Conservation (phyloP, 306 rosid genomes). For the Leucaena leucocephala region DNA sequence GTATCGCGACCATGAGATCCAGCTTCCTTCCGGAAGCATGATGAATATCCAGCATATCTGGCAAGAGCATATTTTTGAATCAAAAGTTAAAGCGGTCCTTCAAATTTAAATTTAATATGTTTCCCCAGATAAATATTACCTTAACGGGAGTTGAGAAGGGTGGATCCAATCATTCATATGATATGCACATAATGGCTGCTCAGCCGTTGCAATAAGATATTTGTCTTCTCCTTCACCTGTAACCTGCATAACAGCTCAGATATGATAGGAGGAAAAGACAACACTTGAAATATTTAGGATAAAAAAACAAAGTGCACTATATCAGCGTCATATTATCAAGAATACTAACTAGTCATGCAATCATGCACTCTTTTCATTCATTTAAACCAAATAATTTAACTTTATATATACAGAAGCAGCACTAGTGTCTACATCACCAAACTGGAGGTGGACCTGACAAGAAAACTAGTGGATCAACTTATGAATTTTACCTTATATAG, state of each 20-base stretch:
- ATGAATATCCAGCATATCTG: constrained; percentile 94
- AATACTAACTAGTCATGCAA: constrained; percentile 1
- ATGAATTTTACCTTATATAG: constrained; percentile 73
- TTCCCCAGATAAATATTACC: constrained; percentile 47
- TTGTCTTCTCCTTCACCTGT: constrained; percentile 99
- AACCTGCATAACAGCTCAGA: constrained; percentile 51
- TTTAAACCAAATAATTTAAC: not conserved
- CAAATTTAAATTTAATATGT: not conserved
- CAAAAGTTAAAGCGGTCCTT: constrained; percentile 5
- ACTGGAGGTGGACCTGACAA: not conserved
- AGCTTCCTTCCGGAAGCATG: constrained; percentile 99
- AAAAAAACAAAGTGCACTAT: not conserved
- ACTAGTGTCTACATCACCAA: not conserved
- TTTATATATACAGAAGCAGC: not conserved
- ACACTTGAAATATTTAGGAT: not conserved
- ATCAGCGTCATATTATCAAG: constrained; percentile 14
- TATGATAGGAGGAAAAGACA: not conserved
- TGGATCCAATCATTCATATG: constrained; percentile 95
- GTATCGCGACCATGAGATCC: constrained; percentile 99
- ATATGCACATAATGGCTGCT: constrained; percentile 92
- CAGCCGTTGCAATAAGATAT: constrained; percentile 95
- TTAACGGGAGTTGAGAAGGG: constrained; percentile 84
- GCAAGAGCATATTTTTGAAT: constrained; percentile 26
- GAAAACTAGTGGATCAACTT: constrained; percentile 26
- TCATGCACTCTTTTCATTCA: not conserved